Percentiles rank a stretch among this genome's conserved stretches.
Evolutionary conservation across 2,329 filamentous ascomycete genomes (phyloP).

Genomic region (Iodosphaeria phyllophila): DNA sequence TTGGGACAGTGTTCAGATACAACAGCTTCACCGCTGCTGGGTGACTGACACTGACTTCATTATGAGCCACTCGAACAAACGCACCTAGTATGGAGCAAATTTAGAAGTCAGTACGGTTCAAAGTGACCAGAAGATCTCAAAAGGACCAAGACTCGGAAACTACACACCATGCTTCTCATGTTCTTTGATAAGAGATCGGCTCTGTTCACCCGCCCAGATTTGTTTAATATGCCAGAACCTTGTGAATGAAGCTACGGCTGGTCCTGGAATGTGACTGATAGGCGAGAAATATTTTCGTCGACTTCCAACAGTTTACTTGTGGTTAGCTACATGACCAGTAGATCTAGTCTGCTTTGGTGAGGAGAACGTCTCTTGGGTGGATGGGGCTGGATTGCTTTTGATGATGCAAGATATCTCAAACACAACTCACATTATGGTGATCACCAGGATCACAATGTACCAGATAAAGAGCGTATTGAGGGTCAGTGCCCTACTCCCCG

Average conservation of each 20-base stretch:
- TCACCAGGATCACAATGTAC: too few relatives aligned
- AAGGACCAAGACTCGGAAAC: not conserved
- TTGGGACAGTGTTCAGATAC: conserved; percentile 12
- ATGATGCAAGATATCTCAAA: too few relatives aligned
- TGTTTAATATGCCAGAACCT: conserved; percentile 20
- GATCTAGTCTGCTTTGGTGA: too few relatives aligned
- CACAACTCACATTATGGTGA: too few relatives aligned
- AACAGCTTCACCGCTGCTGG: conserved; percentile 18
- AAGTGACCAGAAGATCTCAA: too few relatives aligned
- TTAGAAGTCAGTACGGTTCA: not conserved
- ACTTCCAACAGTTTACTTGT: too few relatives aligned
- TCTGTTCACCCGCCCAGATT: conserved; percentile 17
- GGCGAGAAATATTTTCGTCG: conserved; percentile 3
- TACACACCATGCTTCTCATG: conserved; percentile 18
- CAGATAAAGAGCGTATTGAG: too few relatives aligned
- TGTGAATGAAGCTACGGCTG: conserved; percentile 19
- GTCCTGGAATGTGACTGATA: conserved; percentile 17
- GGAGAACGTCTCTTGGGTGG: too few relatives aligned
- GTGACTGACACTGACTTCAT: conserved; percentile 23
- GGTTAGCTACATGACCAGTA: too few relatives aligned
- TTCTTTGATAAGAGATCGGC: conserved; percentile 15
- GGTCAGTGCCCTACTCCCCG: too few relatives aligned
- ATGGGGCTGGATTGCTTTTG: too few relatives aligned
- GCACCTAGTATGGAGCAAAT: conserved; percentile 8
- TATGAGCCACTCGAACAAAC: conserved; percentile 22